Evolutionary conservation across 768 basidiomycete species (phyloP), one percentile per base, ranked within the genome.

Genomic region (Hirschioporus abietinus): DNA sequence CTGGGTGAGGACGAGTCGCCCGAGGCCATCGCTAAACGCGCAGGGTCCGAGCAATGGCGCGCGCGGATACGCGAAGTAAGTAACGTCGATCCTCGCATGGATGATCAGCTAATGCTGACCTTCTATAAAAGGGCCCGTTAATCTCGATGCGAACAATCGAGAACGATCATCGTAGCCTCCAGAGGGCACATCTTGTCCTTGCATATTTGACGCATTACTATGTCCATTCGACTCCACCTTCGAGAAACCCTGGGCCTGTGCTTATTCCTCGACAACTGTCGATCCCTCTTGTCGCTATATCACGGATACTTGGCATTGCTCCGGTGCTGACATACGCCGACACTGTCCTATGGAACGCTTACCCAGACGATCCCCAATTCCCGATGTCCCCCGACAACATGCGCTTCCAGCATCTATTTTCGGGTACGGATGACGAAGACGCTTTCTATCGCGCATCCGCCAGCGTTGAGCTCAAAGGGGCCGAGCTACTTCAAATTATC

Each of bases 291-390:
- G 84, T 92, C 30, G 73, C 83, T 20, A 87, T 96, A 61, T 96
- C 94, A 17, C 82, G 83, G 10, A 77, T 83, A 64, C 83, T 99
- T 58, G 88, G 87, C 64, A 88, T 96, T n/a, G 95, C 96, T 7
- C 96, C 96, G 4, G 86, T 99, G 68, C 81, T 98, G 70, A 99
- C 96, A 0, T 99, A 95, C 74, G 92, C 96, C 27, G 96, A 97
- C 74, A 95, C 93, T 20, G 96, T 99, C 17, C 83, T 99, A 1
- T 99, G 94, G 93, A 97, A 98, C 74, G 90, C 86, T 83, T 86
- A 87, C 42, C 80, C 86, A 58, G 74, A 84, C 65, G 80, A 90
- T 72, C 80, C 88, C 25, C 75, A 76, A 24, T 74, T 81, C 42
- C 89, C 91, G 59, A 77, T 87, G 30, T 85, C 90, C 60, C 73